Percentiles rank a stretch among this genome's conserved stretches.
phyloP scores from a whole-genome alignment of 2,329 filamentous ascomycete species.

The Cordyceps tenuipes region DNA sequence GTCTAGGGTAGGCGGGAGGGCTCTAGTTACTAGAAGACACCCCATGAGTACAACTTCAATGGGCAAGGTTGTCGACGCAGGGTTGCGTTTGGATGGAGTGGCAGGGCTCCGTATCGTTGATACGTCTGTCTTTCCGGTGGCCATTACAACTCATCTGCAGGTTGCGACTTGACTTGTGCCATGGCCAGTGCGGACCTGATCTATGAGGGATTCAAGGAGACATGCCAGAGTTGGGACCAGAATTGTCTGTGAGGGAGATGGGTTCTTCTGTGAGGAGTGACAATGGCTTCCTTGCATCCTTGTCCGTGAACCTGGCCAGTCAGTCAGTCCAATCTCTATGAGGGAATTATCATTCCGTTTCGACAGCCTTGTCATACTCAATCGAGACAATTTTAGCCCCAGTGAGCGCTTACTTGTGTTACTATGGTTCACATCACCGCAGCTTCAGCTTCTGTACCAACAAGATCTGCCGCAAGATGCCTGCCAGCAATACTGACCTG shows the following conservation, averaged over 20 bases:
- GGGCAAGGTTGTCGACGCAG: constrained; percentile 37
- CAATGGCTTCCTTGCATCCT: not conserved
- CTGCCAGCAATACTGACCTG: not conserved
- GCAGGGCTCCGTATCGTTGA: constrained; percentile 30
- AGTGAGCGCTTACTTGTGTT: not conserved
- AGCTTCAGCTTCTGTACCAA: not conserved
- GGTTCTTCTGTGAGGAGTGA: too few species aligned
- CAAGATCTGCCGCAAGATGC: not conserved
- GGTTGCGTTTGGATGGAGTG: constrained; percentile 30
- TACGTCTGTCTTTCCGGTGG: constrained; percentile 28
- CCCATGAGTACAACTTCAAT: constrained; percentile 23
- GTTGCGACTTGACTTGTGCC: constrained; percentile 45
- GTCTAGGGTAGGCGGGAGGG: not conserved
- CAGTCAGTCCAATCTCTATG: too few species aligned
- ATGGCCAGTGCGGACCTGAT: constrained; percentile 50
- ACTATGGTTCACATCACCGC: not conserved
- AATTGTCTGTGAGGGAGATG: too few species aligned
- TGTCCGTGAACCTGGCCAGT: too few species aligned
- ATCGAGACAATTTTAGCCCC: not conserved
- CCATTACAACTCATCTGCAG: constrained; percentile 32
- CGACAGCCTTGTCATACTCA: not conserved
- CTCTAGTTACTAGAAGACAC: too few species aligned
- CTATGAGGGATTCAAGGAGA: not conserved
- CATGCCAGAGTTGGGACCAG: not conserved
- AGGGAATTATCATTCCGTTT: too few species aligned